phyloP scores from a whole-genome alignment of 73 alveolate genomes.

The Uronychia binucleata region DNA sequence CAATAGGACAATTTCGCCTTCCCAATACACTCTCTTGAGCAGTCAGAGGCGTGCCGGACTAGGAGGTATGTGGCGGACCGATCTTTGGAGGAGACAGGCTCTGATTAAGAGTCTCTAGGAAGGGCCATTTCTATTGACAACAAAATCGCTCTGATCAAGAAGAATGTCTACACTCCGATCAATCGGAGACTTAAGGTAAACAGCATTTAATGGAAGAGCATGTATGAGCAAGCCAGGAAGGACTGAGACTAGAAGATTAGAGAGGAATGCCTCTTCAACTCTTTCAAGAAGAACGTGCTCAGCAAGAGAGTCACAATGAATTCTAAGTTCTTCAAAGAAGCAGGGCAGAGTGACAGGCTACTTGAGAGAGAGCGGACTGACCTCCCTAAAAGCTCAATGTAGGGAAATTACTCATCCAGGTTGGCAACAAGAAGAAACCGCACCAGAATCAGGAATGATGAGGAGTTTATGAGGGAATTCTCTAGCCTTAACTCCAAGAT shows the following conservation, averaged over 20 bases:
- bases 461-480: not conserved
- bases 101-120: not conserved
- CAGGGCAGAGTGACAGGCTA: no score
- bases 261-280: not conserved
- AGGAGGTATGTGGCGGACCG: not conserved
- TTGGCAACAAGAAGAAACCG: not conserved
- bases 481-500: not conserved
- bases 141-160: not conserved
- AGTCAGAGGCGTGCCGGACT: not conserved
- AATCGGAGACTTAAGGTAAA: not conserved
- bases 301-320: not conserved
- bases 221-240: not conserved
- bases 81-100: not conserved
- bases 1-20: not conserved
- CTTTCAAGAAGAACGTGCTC: not conserved
- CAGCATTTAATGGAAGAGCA: not conserved
- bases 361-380: no score
- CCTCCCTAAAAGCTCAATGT: not conserved
- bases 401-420: not conserved
- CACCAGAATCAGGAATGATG: not conserved
- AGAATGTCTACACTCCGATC: not conserved
- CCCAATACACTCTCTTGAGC: not conserved
- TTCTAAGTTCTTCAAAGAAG: not conserved
- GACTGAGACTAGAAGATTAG: not conserved
- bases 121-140: not conserved